phyloP scores from a whole-genome alignment of 2,329 filamentous ascomycete genomes.

The Arthrocladium fulminans region DNA sequence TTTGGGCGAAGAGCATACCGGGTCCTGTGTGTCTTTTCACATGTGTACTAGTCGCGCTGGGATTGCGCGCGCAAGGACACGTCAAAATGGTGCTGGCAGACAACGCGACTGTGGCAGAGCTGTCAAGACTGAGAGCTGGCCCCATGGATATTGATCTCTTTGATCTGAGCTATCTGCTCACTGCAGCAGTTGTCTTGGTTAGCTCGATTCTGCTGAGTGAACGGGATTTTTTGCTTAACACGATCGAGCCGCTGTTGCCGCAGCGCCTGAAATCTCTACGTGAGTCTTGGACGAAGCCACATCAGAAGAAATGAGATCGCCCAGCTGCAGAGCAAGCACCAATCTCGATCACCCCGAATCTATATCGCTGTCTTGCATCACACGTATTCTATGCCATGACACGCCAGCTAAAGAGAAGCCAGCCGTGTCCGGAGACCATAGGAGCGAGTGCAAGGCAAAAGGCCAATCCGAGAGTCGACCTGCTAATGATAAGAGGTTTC shows the following conservation, averaged over 20 bases:
- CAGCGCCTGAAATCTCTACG: conserved; percentile 18
- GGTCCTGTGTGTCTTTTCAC: neutral
- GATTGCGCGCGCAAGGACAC: neutral
- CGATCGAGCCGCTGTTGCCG: conserved; percentile 16
- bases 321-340: neutral
- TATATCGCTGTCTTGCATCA: no score
- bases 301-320: neutral
- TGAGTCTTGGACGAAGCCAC: neutral
- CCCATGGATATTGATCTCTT: conserved; percentile 1
- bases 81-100: neutral
- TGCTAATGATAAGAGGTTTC: no score
- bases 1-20: neutral
- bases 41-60: neutral
- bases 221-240: conserved; percentile 14
- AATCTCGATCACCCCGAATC: no score
- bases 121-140: neutral
- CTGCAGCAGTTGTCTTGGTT: neutral
- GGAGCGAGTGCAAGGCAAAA: no score
- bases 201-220: conserved; percentile 13
- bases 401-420: no score
- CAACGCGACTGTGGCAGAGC: neutral
- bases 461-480: no score
- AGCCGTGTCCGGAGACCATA: no score
- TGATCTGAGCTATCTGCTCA: conserved; percentile 5
- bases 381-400: no score